phyloP scores from a whole-genome alignment of 352 stramenopile genomes.

The Phytopythium helicoides region DNA sequence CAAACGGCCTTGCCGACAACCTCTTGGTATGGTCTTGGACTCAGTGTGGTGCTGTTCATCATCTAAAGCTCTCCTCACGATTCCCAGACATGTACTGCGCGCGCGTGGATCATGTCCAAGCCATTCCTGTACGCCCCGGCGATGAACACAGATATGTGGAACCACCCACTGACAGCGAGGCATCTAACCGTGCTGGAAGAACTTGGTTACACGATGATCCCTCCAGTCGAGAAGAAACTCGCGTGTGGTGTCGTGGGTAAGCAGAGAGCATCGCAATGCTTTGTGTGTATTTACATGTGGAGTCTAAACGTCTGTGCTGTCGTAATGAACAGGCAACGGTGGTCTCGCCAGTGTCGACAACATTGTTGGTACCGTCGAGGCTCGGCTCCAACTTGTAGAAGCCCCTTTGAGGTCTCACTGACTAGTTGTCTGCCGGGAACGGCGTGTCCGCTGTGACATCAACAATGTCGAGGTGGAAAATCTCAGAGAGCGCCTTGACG shows the following conservation, averaged over 20 bases:
- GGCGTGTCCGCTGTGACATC: slow-evolving; percentile 39
- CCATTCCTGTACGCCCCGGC: slow-evolving; percentile 92
- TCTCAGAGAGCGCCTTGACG: slow-evolving; percentile 57
- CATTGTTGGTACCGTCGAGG: slow-evolving; percentile 37
- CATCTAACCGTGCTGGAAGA: slow-evolving; percentile 64
- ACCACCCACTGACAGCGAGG: slow-evolving; percentile 90
- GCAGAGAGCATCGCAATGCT: not conserved
- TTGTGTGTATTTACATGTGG: not conserved
- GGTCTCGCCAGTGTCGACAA: slow-evolving; percentile 64
- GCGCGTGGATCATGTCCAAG: slow-evolving; percentile 93
- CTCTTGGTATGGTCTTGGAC: slow-evolving; percentile 62
- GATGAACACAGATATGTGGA: slow-evolving; percentile 99
- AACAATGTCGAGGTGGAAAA: slow-evolving; percentile 70
- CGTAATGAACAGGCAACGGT: slow-evolving; percentile 37
- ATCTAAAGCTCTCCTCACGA: slow-evolving; percentile 7
- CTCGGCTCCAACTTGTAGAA: slow-evolving; percentile 20
- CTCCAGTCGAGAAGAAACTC: slow-evolving; percentile 90
- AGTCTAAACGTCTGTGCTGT: slow-evolving; percentile 4
- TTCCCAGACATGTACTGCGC: slow-evolving; percentile 82
- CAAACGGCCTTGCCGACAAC: slow-evolving; percentile 95
- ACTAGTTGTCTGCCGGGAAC: slow-evolving; percentile 10
- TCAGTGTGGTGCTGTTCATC: not conserved
- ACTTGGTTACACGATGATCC: slow-evolving; percentile 79
- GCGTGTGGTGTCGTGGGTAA: slow-evolving; percentile 93
- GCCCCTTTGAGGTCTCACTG: not conserved